Base-by-base conservation (phyloP, 176 grass and related monocot genomes). In the Triticum turgidum region DNA sequence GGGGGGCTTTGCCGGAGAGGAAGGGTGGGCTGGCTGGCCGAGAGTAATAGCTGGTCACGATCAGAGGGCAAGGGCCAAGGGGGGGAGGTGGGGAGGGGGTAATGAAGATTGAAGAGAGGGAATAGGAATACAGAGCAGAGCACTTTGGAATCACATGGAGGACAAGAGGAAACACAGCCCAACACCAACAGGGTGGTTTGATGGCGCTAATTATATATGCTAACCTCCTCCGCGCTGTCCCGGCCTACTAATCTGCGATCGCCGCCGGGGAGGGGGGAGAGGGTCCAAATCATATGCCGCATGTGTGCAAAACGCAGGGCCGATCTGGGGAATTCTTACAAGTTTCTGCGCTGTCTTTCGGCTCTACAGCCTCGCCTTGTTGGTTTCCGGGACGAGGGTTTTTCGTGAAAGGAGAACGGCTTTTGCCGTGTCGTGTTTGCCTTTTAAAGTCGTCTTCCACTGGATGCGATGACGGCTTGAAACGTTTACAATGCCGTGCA, bases 71-170 rank as follows among this genome's bases (percentile, higher is more conserved):
- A 30, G 24, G 41, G 9, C 71, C 29, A 3, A 30, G 24, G 32
- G 42, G 8, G 78, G 17, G 72, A 6, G 80, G 34, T 11, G 17
- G 34, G 80, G 69, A 18, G 73, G 84, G 65, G 67, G 81, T 79
- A 87, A 87, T 67, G 56, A 59, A 59, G 56, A 59, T 59, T 59
- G 18, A 59, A 21, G 56, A 9, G 56, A 25, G 71, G 52, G 87
- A 59, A 38, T 22, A 61, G 52, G 87, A 59, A 38, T 22, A 69
- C 42, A 49, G 34, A 58, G 6, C 42, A 49, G 34, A 58, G 6
- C 39, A 75, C 24, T 41, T 22, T 17, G 82, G 81, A 68, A 72
- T 87, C 85, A 88, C 89, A 88, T 85, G 85, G 85, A 91, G 81
- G 85, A 87, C 89, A 84, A 88, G 85, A 39, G 51, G 29, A 35